Evolutionary conservation across 306 rosid genomes (phyloP).

Genomic region (Rosa multiflora): DNA sequence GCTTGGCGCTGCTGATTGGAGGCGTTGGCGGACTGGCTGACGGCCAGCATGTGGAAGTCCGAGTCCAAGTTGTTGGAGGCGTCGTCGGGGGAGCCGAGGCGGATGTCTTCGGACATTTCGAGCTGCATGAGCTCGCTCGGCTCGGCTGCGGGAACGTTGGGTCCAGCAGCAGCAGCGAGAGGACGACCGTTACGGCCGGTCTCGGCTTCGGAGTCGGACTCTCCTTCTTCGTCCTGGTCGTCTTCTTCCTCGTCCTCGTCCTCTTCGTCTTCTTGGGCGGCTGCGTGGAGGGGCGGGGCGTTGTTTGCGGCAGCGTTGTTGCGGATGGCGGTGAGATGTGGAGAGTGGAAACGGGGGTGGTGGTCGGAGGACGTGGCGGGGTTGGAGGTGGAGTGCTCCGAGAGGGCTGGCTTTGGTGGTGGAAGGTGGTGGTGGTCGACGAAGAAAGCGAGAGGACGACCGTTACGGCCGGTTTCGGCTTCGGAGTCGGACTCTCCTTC

Average conservation of each 20-base stretch:
- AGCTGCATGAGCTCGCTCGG: constrained; percentile 82
- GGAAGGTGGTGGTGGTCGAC: constrained; percentile 39
- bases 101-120: constrained; percentile 79
- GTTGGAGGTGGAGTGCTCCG: constrained; percentile 87
- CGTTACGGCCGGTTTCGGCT: constrained; percentile 38
- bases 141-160: constrained; percentile 27
- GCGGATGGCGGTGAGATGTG: constrained; percentile 28
- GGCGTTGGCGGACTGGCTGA: constrained; percentile 35
- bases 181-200: constrained; percentile 15
- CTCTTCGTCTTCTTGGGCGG: constrained; percentile 34
- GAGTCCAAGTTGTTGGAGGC: constrained; percentile 72
- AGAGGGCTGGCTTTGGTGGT: constrained; percentile 77
- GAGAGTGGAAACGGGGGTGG: constrained; percentile 38
- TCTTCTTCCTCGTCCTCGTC: constrained; percentile 40
- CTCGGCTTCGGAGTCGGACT: constrained; percentile 58
- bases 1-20: constrained; percentile 23
- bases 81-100: constrained; percentile 81
- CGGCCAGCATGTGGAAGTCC: constrained; percentile 57
- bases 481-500: constrained; percentile 56
- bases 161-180: neutral
- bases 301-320: constrained; percentile 26
- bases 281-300: constrained; percentile 24
- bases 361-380: constrained; percentile 64
- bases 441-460: constrained; percentile 58
- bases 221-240: constrained; percentile 40